A percentile compares a stretch with the other conserved stretches of the same genome.
Evolutionary conservation across 1,139 yeast genomes (phyloP).

Genomic region (Kluyveromyces marxianus): DNA sequence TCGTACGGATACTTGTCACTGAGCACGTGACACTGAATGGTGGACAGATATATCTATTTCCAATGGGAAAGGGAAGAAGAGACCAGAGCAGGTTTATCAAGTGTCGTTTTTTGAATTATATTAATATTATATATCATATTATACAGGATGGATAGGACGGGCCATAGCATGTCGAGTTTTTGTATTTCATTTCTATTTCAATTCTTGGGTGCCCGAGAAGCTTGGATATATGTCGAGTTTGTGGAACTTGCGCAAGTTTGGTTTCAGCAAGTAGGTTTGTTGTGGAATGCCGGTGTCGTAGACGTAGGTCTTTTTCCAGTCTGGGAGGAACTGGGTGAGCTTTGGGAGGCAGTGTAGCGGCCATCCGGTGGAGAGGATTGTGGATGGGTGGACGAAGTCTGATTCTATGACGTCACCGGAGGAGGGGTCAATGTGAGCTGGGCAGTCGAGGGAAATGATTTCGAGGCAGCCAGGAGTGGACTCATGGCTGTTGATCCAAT

Average conservation of each 20-base stretch:
- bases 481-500: slow-evolving; percentile 60
- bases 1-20: no score
- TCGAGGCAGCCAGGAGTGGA: slow-evolving; percentile 37
- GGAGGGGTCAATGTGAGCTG: slow-evolving; percentile 84
- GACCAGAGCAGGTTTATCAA: no score
- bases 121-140: no score
- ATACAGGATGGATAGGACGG: no score
- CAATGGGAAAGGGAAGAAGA: no score
- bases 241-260: slow-evolving; percentile 27
- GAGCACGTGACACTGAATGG: no score
- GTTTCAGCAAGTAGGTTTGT: slow-evolving; percentile 23
- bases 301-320: slow-evolving; percentile 34
- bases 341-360: slow-evolving; percentile 62
- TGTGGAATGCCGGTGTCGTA: slow-evolving; percentile 71
- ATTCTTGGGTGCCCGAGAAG: slow-evolving; percentile 3
- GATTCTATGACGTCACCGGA: slow-evolving; percentile 5
- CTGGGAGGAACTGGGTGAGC: slow-evolving; percentile 38
- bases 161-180: not conserved
- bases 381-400: slow-evolving; percentile 26
- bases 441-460: slow-evolving; percentile 56
- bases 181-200: not conserved
- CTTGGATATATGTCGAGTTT: slow-evolving; percentile 16
- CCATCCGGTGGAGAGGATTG: slow-evolving; percentile 62
- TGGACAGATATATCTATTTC: no score
- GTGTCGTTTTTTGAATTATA: no score